Evolutionary conservation across 225 moss, liverwort and hornwort species (phyloP).

Genomic region (Lunularia cruciata): DNA sequence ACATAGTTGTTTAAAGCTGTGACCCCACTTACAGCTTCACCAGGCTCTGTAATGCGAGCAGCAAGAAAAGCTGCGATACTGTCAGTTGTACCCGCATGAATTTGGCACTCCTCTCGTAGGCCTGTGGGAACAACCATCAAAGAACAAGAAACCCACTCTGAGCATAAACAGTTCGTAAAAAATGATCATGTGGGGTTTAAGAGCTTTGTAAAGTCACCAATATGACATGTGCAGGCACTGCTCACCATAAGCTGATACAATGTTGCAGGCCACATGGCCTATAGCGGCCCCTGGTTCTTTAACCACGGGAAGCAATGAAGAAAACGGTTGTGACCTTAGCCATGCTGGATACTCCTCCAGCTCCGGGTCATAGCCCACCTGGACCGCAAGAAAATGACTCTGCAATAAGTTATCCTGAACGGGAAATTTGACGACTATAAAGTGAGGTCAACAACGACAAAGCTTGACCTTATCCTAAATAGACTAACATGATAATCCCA

Average conservation of each 20-base stretch:
- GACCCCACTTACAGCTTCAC: conserved; percentile 34
- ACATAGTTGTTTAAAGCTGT: no score
- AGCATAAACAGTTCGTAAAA: not conserved
- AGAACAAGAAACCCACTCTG: not conserved
- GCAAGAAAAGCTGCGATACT: conserved; percentile 47
- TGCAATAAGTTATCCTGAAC: no score
- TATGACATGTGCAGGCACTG: not conserved
- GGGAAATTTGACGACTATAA: no score
- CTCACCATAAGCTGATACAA: conserved; percentile 29
- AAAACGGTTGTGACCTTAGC: conserved; percentile 34
- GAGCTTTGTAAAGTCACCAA: no score
- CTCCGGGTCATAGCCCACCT: conserved; percentile 46
- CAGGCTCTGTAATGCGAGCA: conserved; percentile 30
- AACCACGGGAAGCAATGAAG: conserved; percentile 30
- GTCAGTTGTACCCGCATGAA: conserved; percentile 40
- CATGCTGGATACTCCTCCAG: conserved; percentile 37
- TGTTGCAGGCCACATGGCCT: conserved; percentile 15
- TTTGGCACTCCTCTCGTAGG: conserved; percentile 26
- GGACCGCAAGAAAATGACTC: no score
- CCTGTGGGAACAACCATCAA: conserved; percentile 17
- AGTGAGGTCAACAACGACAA: no score
- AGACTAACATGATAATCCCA: no score
- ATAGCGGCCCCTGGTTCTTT: conserved; percentile 32
- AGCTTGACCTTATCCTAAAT: no score
- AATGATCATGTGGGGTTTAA: no score